phyloP scores from a whole-genome alignment of 805 yeast genomes.

The Suhomyces prunicola region DNA sequence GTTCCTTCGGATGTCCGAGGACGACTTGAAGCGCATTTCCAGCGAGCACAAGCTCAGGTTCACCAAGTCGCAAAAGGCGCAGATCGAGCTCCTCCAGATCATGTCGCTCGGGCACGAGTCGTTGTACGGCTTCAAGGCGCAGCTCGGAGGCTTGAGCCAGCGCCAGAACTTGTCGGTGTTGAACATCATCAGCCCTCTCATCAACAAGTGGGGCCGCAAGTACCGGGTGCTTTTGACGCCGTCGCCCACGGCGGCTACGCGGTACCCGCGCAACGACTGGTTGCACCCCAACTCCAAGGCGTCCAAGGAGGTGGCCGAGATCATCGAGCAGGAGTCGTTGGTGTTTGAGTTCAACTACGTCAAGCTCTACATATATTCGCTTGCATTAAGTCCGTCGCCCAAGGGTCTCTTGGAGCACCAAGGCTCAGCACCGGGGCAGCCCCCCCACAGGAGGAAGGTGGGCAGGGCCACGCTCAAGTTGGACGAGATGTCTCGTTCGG shows the following conservation, averaged over 20 bases:
- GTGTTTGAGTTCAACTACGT: conserved; percentile 84
- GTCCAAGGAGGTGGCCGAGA: conserved; percentile 35
- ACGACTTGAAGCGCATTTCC: conserved; percentile 25
- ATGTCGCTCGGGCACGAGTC: conserved; percentile 82
- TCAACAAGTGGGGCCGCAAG: conserved; percentile 73
- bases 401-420: conserved; percentile 16
- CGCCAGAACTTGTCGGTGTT: conserved; percentile 69
- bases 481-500: conserved; percentile 68
- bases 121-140: conserved; percentile 65
- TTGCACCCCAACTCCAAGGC: conserved; percentile 32
- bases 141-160: conserved; percentile 48
- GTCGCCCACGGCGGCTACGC: conserved; percentile 25
- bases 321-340: conserved; percentile 65
- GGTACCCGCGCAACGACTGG: conserved; percentile 28
- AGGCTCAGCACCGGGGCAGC: background rate
- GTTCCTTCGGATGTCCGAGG: conserved; percentile 32
- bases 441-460: conserved; percentile 12
- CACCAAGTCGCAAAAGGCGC: conserved; percentile 66
- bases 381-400: conserved; percentile 58
- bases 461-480: conserved; percentile 42
- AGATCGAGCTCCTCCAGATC: conserved; percentile 73
- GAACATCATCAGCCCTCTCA: conserved; percentile 68
- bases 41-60: conserved; percentile 44
- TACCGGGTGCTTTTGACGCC: conserved; percentile 56
- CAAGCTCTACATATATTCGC: conserved; percentile 76